Base-by-base conservation (phyloP, 1,139 yeast species). In the Geotrichum australiense region DNA sequence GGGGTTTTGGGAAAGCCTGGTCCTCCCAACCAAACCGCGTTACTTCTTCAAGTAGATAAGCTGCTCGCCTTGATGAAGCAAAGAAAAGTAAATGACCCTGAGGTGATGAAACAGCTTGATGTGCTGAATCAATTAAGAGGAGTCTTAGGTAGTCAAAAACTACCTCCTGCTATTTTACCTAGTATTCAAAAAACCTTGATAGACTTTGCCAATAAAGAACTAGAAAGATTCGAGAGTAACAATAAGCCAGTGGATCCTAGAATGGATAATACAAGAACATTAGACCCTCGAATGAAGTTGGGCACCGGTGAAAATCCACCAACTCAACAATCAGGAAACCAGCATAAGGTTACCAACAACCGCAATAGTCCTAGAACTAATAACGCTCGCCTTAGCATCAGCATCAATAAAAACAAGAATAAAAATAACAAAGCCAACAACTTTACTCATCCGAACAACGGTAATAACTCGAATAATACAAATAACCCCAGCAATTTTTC, bases 161-260 rank as follows among this genome's bases (percentile, higher is more conserved):
- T 71, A 28, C 66, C 74, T 2, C 57, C 63, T 2, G 56, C 59
- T 11, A 62, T 63, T 8, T 53, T 73, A 32, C 62, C 61, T 5
- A 61, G 59, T 29, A 68, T 71, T 3, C 71, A 70, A 47, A 50
- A 54, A 21, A 74, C 72, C 50, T 53, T 73, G 39, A 68, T 54
- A 7, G 53, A 54, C 6, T 56, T 57, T 36, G 52, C 58, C 5
- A 51, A 54, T 19, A 55, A 58, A 43, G 63, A 59, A 33, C 44
- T 47, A 19, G 58, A 55, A 19, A 46, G 56, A 20, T 35, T 54
- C 20, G 47, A 42, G 28, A 27, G 24, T 3, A 26, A 35, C 19
- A 37, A 29, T n/a, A 22, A 33, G 30, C 24, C 15, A 7, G 41
- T 30, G 8, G 41, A 41, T 12, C 41, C 37, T 5, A 32, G 41